Percentiles rank a stretch among this genome's conserved stretches.
Evolutionary conservation across 2,329 filamentous ascomycete genomes (phyloP).

Genomic region (Xenoacremonium recifei): DNA sequence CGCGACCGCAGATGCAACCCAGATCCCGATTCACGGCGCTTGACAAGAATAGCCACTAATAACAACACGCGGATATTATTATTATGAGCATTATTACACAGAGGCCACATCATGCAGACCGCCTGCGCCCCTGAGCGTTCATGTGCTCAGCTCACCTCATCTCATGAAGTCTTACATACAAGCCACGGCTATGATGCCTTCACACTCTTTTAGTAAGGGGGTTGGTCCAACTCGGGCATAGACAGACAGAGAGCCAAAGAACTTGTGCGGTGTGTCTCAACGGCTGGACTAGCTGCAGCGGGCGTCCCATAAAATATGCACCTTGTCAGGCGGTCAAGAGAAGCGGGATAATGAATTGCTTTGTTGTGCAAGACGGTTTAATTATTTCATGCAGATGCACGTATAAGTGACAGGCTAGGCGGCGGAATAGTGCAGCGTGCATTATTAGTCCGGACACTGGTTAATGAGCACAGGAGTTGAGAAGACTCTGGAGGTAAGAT

Average conservation of each 20-base stretch:
- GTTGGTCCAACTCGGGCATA: no score
- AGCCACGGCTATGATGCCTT: no score
- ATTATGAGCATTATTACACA: no score
- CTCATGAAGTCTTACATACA: slow-evolving; percentile 17
- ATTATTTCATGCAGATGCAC: slow-evolving; percentile 15
- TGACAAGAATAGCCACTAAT: no score
- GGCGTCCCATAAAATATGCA: slow-evolving; percentile 32
- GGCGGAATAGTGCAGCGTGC: neutral
- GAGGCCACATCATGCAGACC: slow-evolving; percentile 6
- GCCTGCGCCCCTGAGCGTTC: slow-evolving; percentile 15
- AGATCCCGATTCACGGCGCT: slow-evolving; percentile 2
- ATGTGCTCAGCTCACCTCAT: slow-evolving; percentile 27
- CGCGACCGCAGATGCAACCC: neutral
- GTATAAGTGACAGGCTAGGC: no score
- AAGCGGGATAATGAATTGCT: slow-evolving; percentile 15
- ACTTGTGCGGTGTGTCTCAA: slow-evolving; percentile 30
- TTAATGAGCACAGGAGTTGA: no score
- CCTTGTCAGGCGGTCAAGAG: slow-evolving; percentile 29
- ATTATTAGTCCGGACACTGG: neutral
- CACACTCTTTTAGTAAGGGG: no score
- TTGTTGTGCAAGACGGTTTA: slow-evolving; percentile 22
- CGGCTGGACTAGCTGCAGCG: slow-evolving; percentile 25
- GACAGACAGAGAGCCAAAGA: no score
- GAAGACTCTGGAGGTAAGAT: no score
- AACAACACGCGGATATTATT: no score